phyloP scores from a whole-genome alignment of 345 rosid genomes.

The Aethionema arabicum region DNA sequence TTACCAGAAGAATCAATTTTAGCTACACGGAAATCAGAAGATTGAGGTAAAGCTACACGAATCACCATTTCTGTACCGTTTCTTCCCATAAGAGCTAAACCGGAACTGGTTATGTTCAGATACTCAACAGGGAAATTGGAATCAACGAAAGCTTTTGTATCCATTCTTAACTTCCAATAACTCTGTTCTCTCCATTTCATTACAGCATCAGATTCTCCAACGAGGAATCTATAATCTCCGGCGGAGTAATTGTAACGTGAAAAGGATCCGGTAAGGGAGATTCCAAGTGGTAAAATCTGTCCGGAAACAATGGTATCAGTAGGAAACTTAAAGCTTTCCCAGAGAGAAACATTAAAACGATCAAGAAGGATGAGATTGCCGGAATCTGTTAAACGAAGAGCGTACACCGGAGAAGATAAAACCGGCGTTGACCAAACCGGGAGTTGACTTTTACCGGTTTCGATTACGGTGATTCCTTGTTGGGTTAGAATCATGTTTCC shows the following conservation, averaged over 20 bases:
- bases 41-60: conserved; percentile 42
- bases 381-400: conserved; percentile 54
- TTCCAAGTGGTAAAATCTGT: conserved; percentile 49
- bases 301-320: conserved; percentile 75
- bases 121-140: conserved; percentile 48
- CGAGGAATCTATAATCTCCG: conserved; percentile 58
- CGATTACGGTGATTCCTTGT: conserved; percentile 55
- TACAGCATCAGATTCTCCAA: conserved; percentile 49
- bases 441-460: conserved; percentile 41
- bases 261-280: conserved; percentile 48
- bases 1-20: conserved; percentile 59
- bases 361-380: conserved; percentile 78
- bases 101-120: conserved; percentile 58
- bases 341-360: conserved; percentile 54
- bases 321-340: conserved; percentile 80
- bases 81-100: conserved; percentile 54
- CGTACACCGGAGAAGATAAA: conserved; percentile 48
- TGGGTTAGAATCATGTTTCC: conserved; percentile 58
- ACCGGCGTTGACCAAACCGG: conserved; percentile 68
- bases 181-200: conserved; percentile 59
- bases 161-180: conserved; percentile 81
- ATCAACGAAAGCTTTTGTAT: conserved; percentile 43
- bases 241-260: conserved; percentile 46
- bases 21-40: conserved; percentile 58
- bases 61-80: conserved; percentile 57